These are phyloP conservation scores for Globomyces sp. DNA, from an alignment of 371 early-diverging fungal genomes.

Conservation along the genomic window DNA sequence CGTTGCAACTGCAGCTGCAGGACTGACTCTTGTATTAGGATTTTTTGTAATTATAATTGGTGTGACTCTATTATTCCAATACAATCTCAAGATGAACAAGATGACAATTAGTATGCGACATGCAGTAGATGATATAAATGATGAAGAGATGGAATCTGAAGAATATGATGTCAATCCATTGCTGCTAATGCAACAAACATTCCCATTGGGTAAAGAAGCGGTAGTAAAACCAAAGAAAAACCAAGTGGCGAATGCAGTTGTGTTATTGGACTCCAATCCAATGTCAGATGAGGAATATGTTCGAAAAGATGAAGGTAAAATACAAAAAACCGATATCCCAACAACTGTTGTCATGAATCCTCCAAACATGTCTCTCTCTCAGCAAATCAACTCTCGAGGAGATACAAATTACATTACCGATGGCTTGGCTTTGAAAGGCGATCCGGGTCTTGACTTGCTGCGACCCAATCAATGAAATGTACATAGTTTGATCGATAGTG, in stretches of 20 bases:
- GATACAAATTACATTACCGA: too few relatives aligned
- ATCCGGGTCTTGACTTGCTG: too few relatives aligned
- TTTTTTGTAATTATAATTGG: conserved; percentile 46
- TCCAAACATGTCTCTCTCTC: conserved; percentile 6
- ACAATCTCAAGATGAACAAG: conserved; percentile 31
- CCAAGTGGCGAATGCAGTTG: not conserved
- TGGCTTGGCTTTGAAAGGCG: too few relatives aligned
- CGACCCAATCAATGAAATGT: too few relatives aligned
- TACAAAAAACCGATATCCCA: not conserved
- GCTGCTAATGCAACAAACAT: conserved; percentile 18
- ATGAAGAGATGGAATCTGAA: conserved; percentile 19
- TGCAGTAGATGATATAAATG: conserved; percentile 21
- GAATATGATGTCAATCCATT: conserved; percentile 19
- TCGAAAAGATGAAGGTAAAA: not conserved
- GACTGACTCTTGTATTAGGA: conserved; percentile 39
- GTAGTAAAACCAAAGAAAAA: not conserved
- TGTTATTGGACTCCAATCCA: not conserved
- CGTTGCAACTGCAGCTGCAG: conserved; percentile 12
- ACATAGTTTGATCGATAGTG: too few relatives aligned
- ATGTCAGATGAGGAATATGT: conserved; percentile 2
- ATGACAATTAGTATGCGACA: conserved; percentile 12
- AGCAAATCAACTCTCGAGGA: conserved; percentile 9
- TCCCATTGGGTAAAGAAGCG: conserved; percentile 16
- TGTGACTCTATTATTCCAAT: conserved; percentile 35
- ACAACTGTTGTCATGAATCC: not conserved